A percentile compares a stretch with the other conserved stretches of the same genome.
Conservation (phyloP, 2,329 filamentous ascomycete species). For the Pseudopithomyces chartarum region DNA sequence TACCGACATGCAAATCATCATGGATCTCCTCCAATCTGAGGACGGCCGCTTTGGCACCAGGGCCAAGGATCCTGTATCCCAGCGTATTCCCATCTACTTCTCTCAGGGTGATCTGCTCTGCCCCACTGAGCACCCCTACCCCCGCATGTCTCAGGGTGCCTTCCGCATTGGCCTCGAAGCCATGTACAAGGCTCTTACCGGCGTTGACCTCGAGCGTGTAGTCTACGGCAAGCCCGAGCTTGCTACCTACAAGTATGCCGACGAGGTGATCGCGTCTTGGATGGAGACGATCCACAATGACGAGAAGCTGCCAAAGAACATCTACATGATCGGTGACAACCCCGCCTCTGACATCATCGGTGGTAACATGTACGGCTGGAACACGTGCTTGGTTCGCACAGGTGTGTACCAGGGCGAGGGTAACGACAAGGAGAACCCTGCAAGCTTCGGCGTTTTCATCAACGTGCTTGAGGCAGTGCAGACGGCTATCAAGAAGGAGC, state of each 20-base stretch:
- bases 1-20: constrained; percentile 77
- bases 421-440: constrained; percentile 77
- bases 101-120: constrained; percentile 69
- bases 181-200: constrained; percentile 73
- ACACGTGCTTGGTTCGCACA: constrained; percentile 77
- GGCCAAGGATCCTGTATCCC: constrained; percentile 67
- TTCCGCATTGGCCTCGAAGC: constrained; percentile 76
- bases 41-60: constrained; percentile 69
- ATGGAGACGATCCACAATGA: constrained; percentile 78
- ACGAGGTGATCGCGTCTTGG: constrained; percentile 73
- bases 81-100: constrained; percentile 77
- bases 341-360: constrained; percentile 75
- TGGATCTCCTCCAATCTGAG: constrained; percentile 72
- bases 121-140: constrained; percentile 62
- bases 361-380: constrained; percentile 83
- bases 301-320: constrained; percentile 68
- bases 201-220: constrained; percentile 73
- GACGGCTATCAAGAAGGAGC: constrained; percentile 69
- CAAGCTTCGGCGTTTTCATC: constrained; percentile 75
- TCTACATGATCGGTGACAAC: constrained; percentile 81
- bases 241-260: constrained; percentile 79
- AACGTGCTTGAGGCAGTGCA: constrained; percentile 75
- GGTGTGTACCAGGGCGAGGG: constrained; percentile 78
- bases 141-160: constrained; percentile 74
- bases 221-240: constrained; percentile 77